Evolutionary conservation across 1,139 yeast species (phyloP).

Genomic region (Hanseniaspora uvarum): DNA sequence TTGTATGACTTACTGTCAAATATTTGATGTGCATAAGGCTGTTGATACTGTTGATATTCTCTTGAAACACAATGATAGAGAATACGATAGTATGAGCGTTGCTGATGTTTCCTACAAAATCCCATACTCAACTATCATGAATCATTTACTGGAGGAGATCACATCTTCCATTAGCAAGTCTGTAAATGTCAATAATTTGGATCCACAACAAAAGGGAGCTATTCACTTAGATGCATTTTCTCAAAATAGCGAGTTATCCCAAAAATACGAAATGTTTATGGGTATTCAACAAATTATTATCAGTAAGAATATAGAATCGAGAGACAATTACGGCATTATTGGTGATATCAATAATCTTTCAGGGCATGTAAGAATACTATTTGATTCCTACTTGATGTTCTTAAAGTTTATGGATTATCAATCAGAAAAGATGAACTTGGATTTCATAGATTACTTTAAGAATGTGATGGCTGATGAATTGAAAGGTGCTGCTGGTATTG

Average conservation of each 20-base stretch:
- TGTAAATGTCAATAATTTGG: neutral
- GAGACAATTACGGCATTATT: neutral
- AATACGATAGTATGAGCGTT: slow-evolving; percentile 1
- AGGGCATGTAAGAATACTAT: slow-evolving; percentile 10
- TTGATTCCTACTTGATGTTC: slow-evolving; percentile 2
- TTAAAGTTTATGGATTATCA: slow-evolving; percentile 5
- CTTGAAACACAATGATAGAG: neutral
- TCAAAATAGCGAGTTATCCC: neutral
- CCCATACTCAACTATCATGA: slow-evolving; percentile 14
- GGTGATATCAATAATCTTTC: slow-evolving; percentile 3
- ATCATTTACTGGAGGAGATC: slow-evolving; percentile 2
- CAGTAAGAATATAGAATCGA: neutral
- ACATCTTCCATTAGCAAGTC: neutral
- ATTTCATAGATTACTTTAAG: slow-evolving; percentile 6
- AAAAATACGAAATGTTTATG: slow-evolving; percentile 1
- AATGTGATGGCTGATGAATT: slow-evolving; percentile 1
- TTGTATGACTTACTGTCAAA: slow-evolving; percentile 5
- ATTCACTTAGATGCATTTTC: neutral
- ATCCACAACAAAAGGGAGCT: neutral
- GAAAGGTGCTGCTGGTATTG: slow-evolving; percentile 9
- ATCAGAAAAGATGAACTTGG: slow-evolving; percentile 2
- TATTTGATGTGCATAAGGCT: slow-evolving; percentile 9
- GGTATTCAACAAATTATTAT: neutral
- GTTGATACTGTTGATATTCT: slow-evolving; percentile 4
- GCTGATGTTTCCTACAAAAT: slow-evolving; percentile 10